phyloP scores from a whole-genome alignment of 1,284 basidiomycete species.

The Ganoderma lucidum region DNA sequence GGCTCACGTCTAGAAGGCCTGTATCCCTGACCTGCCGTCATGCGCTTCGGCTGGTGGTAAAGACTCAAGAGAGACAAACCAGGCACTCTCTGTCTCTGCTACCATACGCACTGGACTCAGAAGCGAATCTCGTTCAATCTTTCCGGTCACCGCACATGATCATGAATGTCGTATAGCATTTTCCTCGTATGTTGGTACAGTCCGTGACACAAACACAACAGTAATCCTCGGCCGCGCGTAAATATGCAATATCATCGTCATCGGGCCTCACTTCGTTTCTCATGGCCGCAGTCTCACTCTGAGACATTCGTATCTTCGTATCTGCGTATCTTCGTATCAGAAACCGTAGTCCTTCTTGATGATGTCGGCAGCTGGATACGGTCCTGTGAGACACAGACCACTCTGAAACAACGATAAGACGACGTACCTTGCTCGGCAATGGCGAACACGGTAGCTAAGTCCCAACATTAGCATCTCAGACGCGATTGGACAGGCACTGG shows the following conservation, averaged over 20 bases:
- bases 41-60: no score
- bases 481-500: not conserved
- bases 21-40: no score
- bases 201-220: not conserved
- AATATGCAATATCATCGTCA: not conserved
- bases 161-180: not conserved
- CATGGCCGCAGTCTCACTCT: not conserved
- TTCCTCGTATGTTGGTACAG: not conserved
- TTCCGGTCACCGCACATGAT: no score
- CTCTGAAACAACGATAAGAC: not conserved
- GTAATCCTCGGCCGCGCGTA: not conserved
- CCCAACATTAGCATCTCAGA: not conserved
- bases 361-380: not conserved
- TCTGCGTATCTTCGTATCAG: not conserved
- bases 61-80: no score
- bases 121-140: no score
- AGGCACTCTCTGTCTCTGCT: no score
- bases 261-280: not conserved
- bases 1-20: no score
- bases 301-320: not conserved
- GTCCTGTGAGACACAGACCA: not conserved
- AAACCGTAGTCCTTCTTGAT: not conserved
- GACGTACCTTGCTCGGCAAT: conserved; percentile 2
- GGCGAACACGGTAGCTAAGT: not conserved
- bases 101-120: no score